A percentile compares a stretch with the other conserved stretches of the same genome.
phyloP scores from a whole-genome alignment of 2,329 filamentous ascomycete species.

The Fusarium secorum region DNA sequence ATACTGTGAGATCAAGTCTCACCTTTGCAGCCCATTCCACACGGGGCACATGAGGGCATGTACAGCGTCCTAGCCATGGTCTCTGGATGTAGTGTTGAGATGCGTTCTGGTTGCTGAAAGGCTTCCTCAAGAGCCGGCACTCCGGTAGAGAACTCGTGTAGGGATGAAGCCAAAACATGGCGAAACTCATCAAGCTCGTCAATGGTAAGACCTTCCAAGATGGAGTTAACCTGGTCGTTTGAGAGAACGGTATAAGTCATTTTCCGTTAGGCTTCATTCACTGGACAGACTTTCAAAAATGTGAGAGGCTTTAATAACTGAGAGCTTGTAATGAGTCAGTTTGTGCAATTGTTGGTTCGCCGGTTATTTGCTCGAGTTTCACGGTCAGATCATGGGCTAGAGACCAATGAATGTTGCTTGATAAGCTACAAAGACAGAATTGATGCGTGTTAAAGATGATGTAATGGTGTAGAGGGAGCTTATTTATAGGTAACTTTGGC shows the following conservation, averaged over 20 bases:
- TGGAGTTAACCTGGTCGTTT: slow-evolving; percentile 61
- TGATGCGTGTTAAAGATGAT: slow-evolving; percentile 30
- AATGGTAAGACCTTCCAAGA: slow-evolving; percentile 62
- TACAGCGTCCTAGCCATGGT: slow-evolving; percentile 71
- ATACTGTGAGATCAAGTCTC: background rate
- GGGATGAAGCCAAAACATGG: slow-evolving; percentile 57
- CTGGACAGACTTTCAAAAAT: background rate
- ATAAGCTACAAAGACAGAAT: slow-evolving; percentile 17
- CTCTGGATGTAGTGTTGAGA: slow-evolving; percentile 55
- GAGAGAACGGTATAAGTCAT: slow-evolving; percentile 68
- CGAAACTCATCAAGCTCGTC: slow-evolving; percentile 63
- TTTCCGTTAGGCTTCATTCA: slow-evolving; percentile 13
- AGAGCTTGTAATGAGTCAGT: background rate
- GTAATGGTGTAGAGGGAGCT: slow-evolving; percentile 23
- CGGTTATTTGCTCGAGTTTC: background rate
- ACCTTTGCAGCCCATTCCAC: slow-evolving; percentile 75
- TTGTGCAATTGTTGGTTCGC: background rate
- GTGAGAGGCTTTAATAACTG: background rate
- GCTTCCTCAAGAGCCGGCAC: slow-evolving; percentile 54
- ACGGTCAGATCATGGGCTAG: background rate
- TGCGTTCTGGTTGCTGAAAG: slow-evolving; percentile 64
- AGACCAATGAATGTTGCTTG: slow-evolving; percentile 9
- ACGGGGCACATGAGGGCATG: slow-evolving; percentile 73
- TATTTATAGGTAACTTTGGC: background rate
- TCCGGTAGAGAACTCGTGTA: slow-evolving; percentile 69